A percentile compares a stretch with the other conserved stretches of the same genome.
phyloP scores from a whole-genome alignment of 495 filamentous ascomycete species.

The Cairneyella variabilis region DNA sequence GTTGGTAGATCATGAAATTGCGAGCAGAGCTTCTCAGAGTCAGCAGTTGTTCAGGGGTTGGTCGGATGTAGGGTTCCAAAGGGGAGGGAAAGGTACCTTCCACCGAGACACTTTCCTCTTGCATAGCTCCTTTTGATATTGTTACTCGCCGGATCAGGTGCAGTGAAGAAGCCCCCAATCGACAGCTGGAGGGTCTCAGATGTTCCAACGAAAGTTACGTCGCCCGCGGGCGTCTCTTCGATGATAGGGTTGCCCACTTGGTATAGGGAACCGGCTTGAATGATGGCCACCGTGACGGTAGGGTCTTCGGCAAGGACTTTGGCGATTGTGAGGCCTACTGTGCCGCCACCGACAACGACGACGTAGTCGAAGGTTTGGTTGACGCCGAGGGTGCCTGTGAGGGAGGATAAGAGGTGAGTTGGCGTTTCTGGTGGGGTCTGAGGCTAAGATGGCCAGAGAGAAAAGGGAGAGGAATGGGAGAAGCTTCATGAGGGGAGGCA shows the following conservation, averaged over 20 bases:
- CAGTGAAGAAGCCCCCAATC: constrained; percentile 49
- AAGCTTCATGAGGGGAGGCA: no score
- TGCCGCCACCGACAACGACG: constrained; percentile 77
- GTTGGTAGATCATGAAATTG: constrained; percentile 27
- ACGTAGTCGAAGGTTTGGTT: constrained; percentile 53
- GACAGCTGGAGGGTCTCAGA: background rate
- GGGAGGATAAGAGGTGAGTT: background rate
- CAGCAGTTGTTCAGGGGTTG: background rate
- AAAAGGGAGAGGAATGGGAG: no score
- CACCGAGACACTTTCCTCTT: constrained; percentile 26
- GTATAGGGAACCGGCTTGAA: constrained; percentile 43
- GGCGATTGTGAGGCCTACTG: constrained; percentile 78
- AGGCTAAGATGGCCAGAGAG: no score
- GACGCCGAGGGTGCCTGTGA: background rate
- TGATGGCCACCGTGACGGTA: constrained; percentile 37
- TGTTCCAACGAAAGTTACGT: background rate
- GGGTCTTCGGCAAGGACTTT: constrained; percentile 41
- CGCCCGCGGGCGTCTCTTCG: background rate
- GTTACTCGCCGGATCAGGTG: constrained; percentile 46
- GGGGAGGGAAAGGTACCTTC: constrained; percentile 4
- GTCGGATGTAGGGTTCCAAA: no score
- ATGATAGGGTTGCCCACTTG: background rate
- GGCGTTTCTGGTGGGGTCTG: no score
- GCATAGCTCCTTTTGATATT: constrained; percentile 18
- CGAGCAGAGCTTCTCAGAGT: constrained; percentile 22